Evolutionary conservation across 495 filamentous ascomycete genomes (phyloP).

Genomic region (Neurospora sp.): DNA sequence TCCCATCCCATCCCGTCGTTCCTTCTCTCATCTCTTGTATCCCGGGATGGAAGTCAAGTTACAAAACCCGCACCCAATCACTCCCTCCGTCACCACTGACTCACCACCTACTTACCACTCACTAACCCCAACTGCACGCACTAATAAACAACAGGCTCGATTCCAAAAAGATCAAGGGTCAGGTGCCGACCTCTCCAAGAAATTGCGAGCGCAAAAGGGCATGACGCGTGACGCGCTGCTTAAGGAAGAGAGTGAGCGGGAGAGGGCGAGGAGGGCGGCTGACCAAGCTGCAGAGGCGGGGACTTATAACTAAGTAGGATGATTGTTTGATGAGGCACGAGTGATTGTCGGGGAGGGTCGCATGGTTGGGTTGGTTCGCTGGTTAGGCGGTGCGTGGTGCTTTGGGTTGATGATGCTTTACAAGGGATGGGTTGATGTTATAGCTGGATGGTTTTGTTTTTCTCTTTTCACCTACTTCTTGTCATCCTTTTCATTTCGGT

Average conservation of each 20-base stretch:
- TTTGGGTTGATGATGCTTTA: neutral
- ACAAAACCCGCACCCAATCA: neutral
- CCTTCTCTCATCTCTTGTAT: neutral
- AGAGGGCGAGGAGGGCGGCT: constrained; percentile 47
- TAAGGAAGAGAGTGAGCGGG: constrained; percentile 43
- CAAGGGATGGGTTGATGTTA: neutral
- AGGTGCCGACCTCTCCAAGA: constrained; percentile 50
- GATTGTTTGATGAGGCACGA: neutral
- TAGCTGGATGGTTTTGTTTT: neutral
- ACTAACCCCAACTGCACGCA: neutral
- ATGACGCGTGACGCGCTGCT: constrained; percentile 53
- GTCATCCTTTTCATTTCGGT: neutral
- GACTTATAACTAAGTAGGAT: constrained; percentile 35
- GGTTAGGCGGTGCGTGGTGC: neutral
- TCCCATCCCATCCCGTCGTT: neutral
- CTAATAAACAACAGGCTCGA: constrained; percentile 29
- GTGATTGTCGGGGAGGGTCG: neutral
- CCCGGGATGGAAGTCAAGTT: neutral
- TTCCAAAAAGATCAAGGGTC: constrained; percentile 24
- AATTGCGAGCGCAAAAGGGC: constrained; percentile 56
- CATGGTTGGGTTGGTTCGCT: neutral
- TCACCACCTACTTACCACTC: neutral
- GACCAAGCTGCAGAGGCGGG: constrained; percentile 43
- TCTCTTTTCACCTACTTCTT: neutral
- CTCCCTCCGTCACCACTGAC: neutral